phyloP scores from a whole-genome alignment of 2,329 filamentous ascomycete genomes.

The Nemania serpens region DNA sequence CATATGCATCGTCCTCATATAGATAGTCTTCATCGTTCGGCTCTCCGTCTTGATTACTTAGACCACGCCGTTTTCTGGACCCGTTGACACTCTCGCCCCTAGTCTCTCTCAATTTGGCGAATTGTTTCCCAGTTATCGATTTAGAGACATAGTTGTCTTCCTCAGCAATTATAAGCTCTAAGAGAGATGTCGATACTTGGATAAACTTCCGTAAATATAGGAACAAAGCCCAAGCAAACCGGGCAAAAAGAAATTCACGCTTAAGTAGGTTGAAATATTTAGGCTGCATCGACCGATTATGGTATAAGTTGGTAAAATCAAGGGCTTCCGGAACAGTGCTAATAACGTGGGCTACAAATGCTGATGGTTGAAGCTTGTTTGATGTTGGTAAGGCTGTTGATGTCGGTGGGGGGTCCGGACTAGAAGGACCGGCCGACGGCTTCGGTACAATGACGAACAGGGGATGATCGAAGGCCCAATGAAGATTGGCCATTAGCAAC shows the following conservation, averaged over 20 bases:
- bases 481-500: background rate
- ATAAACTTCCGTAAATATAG: background rate
- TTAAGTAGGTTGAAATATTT: background rate
- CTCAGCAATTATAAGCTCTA: no score
- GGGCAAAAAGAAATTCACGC: background rate
- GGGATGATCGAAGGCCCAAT: background rate
- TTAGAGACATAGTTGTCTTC: no score
- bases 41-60: no score
- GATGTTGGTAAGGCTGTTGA: background rate
- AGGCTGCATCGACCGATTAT: background rate
- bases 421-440: background rate
- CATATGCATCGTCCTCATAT: background rate
- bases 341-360: background rate
- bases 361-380: background rate
- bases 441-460: background rate
- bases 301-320: background rate
- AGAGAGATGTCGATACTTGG: background rate
- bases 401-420: background rate
- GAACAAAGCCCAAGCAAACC: background rate
- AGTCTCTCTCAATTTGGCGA: no score
- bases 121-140: no score
- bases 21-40: no score
- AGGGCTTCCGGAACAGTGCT: background rate
- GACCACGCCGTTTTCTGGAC: no score
- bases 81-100: no score